Base-by-base conservation (phyloP, 202 grass and related monocot genomes). In the Elaeis oleifera region DNA sequence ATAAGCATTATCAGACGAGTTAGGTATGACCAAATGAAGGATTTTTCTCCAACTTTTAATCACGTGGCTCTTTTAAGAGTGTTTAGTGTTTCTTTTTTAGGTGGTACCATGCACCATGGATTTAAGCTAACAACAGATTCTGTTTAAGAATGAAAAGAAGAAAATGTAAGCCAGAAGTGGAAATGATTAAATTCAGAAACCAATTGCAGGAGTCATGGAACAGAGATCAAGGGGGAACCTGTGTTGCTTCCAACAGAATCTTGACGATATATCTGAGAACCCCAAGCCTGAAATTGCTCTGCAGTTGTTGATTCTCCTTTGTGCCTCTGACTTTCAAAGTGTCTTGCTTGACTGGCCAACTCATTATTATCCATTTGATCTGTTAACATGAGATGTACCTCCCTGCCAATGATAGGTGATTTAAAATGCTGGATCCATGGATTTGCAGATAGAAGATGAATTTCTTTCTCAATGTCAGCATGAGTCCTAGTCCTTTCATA, bases 361-460 rank as follows among this genome's bases (percentile, higher is more conserved):
- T 72, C 58, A 36, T 7, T 18, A 62, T 36, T 13, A 24, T 21
- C 50, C 53, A 19, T n/a, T 23, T 6, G 32, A n/a, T 72, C 50
- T 36, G 49, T 53, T 53, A 50, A 39, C 17, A 62, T 62, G 3
- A 16, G 5, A 29, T 39, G 16, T 18, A 3, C 15, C 18, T 62
- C 59, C 18, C n/a, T 39, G 7, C 50, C 15, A 53, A 26, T 26
- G 20, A 25, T 27, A 71, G 56, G 55, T 27, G 68, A n/a, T 59
- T 32, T 23, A 50, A 59, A 71, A 71, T 72, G 58, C 49, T 62
- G 25, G 25, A 72, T 61, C 70, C 58, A 72, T 5, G 70, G 48
- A 31, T 62, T 72, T 62, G 58, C 49, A 39, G 49, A 39, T 32
- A 72, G 48, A 59, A 23, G 7, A 2, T 25, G 23, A 62, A 25